Evolutionary conservation across 306 rosid genomes (phyloP), one percentile per base, ranked within the genome.

Genomic region (Acacia confusa): DNA sequence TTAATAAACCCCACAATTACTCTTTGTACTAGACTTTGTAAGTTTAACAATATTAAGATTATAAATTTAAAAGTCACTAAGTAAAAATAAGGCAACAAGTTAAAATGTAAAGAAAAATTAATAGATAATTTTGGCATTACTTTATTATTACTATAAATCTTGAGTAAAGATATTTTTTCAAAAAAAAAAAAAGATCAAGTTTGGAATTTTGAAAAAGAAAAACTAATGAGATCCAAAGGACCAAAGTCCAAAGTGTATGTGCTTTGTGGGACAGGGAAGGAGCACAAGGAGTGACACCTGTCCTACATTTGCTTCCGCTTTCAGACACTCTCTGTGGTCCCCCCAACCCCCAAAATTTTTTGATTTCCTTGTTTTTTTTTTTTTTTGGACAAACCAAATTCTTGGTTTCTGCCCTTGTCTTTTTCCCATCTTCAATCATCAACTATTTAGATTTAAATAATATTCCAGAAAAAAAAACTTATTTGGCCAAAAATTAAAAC

Each of bases 221-320:
- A 20, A 55, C 27, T 55, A 20, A n/a, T 55, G 14, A n/a, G 53
- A 40, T 11, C 53, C 11, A 40, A n/a, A 6, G 74, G 74, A 69
- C 74, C 83, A 81, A 38, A 73, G 78, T 73, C 78, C 75, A 58
- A 85, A n/a, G 81, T 73, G 25, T 12, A 0, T 28, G 80, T 10
- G 52, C 75, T 30, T 53, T 73, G 24, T 36, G 12, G 84, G 77
- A 65, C 80, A 81, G 69, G 34, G 13, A 22, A 4, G 34, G 13
- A 50, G 11, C 71, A 78, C 12, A 27, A 69, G 78, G 72, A 45
- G 63, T 34, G 45, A 70, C 81, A 74, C 22, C 11, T 68, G 80
- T 81, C 83, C 71, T 81, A 81, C 69, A 25, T 68, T 77, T 81
- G 83, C 85, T 85, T 67, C 45, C 36, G 52, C 70, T 78, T 82